Conservation (phyloP, 768 basidiomycete genomes). For the Gymnopilus dilepis region DNA sequence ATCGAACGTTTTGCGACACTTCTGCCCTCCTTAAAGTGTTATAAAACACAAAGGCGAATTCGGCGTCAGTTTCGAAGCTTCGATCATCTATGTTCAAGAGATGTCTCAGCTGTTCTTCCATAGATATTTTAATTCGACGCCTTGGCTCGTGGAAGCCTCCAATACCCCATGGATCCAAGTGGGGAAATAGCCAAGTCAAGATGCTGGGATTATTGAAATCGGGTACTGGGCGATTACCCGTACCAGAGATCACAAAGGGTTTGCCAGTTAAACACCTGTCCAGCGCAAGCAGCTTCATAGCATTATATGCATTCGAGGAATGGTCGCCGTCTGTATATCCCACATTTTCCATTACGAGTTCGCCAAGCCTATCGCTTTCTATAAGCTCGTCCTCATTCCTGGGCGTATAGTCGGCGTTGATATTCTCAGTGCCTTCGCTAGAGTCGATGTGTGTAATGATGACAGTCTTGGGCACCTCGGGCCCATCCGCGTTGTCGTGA, state of each 20-base stretch:
- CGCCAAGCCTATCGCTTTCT: no score
- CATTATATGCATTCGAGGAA: background rate
- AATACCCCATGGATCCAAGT: background rate
- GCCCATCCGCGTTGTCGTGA: background rate
- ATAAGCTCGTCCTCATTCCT: background rate
- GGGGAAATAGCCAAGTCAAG: background rate
- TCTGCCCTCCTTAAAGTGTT: background rate
- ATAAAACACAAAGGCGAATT: background rate
- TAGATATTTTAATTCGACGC: background rate
- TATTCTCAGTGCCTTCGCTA: no score
- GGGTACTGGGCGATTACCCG: background rate
- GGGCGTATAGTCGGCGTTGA: background rate
- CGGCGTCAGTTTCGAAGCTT: background rate
- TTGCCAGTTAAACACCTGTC: background rate
- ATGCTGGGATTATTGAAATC: background rate
- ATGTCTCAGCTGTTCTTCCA: background rate
- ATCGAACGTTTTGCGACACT: background rate
- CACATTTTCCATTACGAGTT: background rate
- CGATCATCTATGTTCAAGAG: background rate
- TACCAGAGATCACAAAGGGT: background rate
- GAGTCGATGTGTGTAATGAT: background rate
- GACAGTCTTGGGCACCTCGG: background rate
- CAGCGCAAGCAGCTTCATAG: slow-evolving; percentile 14
- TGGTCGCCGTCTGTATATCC: background rate
- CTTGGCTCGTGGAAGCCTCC: background rate